Evolutionary conservation across 1,284 basidiomycete species (phyloP), one percentile per base, ranked within the genome.

Genomic region (Leccinum fallax): DNA sequence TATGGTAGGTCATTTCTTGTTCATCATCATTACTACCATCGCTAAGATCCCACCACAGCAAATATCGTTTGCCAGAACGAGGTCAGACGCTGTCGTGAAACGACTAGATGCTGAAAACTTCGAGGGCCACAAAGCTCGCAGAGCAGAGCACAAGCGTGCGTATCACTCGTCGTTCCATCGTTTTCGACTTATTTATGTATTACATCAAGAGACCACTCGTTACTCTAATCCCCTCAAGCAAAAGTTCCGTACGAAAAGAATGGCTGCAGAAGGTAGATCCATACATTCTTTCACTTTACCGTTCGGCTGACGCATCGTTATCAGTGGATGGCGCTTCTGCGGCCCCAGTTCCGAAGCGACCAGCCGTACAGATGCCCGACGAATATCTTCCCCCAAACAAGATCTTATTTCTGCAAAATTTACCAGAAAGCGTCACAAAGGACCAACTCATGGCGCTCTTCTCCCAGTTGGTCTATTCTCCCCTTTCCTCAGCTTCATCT

Each of bases 381-480:
- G 97, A 99, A 77, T 99, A 99, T 78, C 85, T 99, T 8, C 97
- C 97, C 4, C 97, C 97, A 34, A 99, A 99, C 90, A 95, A 95
- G 77, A 97, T 98, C 78, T 85, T 99, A 60, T 99, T 99, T 84
- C 77, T 99, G 66, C 97, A 99, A 80, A 97, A 97, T 76, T 82
- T 97, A 32, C 95, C 95, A n/a, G 93, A 95, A 71, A 90, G 79
- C 46, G 90, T 93, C 68, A 94, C 89, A 58, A 94, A 96, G 74
- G 94, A 96, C 59, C 90, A 94, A 70, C 88, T 98, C 66, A 87
- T 90, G 75, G 86, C 88, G 2, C 81, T 97, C 38, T 97, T 97
- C 80, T 89, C 92, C 62, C 91, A 94, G 92, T 95, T 66, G 66
- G 85, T 84, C 38, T 28, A 46, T n/a, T 9, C 8, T 43, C 43